A percentile compares a stretch with the other conserved stretches of the same genome.
These are phyloP conservation scores for Sisymbrium irio DNA, from an alignment of 345 rosid genomes.

Conservation along the genomic window DNA sequence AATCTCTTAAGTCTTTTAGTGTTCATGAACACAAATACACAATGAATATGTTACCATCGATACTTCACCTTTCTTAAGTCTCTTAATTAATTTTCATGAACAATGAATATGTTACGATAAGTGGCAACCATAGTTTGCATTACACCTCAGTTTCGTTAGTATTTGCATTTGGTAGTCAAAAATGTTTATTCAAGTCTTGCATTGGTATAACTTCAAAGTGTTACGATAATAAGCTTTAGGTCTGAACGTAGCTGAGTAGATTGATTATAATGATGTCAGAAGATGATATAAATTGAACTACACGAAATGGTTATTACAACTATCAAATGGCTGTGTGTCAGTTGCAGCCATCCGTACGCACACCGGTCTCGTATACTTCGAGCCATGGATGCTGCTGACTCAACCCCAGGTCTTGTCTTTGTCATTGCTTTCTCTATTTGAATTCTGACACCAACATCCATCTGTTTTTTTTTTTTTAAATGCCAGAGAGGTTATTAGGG, in stretches of 20 bases:
- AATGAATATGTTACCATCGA: too few species aligned
- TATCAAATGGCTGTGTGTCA: conserved; percentile 35
- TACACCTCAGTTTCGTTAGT: too few species aligned
- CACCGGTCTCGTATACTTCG: conserved; percentile 62
- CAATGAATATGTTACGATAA: too few species aligned
- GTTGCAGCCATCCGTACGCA: conserved; percentile 83
- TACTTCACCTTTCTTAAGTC: too few species aligned
- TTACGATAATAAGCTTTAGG: conserved; percentile 15
- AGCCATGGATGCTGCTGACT: conserved; percentile 51
- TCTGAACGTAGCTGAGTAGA: not conserved
- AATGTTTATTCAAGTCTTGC: not conserved
- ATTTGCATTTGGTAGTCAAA: too few species aligned
- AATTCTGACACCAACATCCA: conserved; percentile 47
- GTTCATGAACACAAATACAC: too few species aligned
- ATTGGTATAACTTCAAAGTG: not conserved
- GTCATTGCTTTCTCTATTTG: conserved; percentile 59
- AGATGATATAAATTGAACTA: conserved; percentile 7
- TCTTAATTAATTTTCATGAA: too few species aligned
- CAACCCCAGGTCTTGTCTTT: conserved; percentile 55
- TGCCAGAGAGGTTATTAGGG: not conserved
- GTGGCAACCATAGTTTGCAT: too few species aligned
- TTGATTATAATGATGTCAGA: not conserved
- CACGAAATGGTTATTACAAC: conserved; percentile 17
- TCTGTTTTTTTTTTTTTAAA: conserved; percentile 40
- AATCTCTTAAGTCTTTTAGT: too few species aligned